Conservation (phyloP, 2,329 filamentous ascomycete species). For the Aspergillus proliferans region DNA sequence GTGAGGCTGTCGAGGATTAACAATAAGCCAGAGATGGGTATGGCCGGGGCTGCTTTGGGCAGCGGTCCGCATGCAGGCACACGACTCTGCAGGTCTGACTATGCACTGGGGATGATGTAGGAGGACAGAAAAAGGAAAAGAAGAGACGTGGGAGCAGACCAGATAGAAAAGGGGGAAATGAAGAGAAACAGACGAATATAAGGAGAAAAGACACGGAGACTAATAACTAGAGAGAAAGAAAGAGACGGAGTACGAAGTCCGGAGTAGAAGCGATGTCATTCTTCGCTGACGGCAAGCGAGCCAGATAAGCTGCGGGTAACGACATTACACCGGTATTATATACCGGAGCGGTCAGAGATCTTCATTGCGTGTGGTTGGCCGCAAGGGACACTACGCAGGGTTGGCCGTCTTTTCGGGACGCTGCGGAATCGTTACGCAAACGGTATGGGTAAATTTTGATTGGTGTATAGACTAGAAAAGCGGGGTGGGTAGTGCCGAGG, state of each 20-base stretch:
- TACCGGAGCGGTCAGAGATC: background rate
- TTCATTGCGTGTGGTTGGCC: background rate
- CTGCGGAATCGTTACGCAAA: background rate
- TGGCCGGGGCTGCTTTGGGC: background rate
- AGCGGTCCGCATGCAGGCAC: slow-evolving; percentile 13
- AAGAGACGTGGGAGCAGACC: background rate
- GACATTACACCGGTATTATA: background rate
- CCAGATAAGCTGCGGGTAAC: background rate
- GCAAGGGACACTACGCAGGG: background rate
- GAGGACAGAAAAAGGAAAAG: background rate
- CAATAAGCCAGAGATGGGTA: no score
- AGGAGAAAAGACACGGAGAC: background rate
- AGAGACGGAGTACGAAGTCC: no score
- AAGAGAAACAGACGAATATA: background rate
- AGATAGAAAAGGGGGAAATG: background rate
- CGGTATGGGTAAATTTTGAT: background rate
- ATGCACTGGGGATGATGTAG: background rate
- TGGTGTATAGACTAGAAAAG: background rate
- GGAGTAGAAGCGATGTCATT: no score
- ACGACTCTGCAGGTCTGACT: slow-evolving; percentile 11
- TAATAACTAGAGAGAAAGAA: no score
- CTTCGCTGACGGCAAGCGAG: no score
- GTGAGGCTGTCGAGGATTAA: background rate
- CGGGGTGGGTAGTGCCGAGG: background rate
- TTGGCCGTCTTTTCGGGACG: background rate